Base-by-base conservation (phyloP, 352 stramenopile species). In the Phytophthora vignae region DNA sequence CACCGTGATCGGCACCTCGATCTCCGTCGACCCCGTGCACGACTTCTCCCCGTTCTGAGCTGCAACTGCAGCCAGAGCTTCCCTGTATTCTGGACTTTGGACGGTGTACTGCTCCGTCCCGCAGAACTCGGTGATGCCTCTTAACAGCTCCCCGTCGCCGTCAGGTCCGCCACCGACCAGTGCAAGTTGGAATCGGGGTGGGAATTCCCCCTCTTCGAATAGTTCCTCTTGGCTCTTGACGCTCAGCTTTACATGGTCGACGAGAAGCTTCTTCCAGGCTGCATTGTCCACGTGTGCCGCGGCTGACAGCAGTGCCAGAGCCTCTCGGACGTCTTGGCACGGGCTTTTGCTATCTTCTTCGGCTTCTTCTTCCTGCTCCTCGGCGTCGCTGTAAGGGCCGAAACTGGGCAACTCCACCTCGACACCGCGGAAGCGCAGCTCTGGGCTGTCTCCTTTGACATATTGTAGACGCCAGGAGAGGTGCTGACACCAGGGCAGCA, bases 271-370 rank as follows among this genome's bases (percentile, higher is more conserved):
- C 50, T 66, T 78, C 65, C 67, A 78, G 19, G 44, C 36, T 2
- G 55, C 56, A 36, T 74, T 74, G 50, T 78, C 71, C 0, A 78
- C 71, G 44, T 78, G 71, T 9, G 71, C 65, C n/a, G 74, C 55
- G 12, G 71, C 60, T 11, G 71, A 31, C 36, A 78, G 57, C 17
- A 78, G 50, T 3, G 46, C 49, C 33, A 78, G 19, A 2, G 65
- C 46, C 22, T 78, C 71, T 17, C 71, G 55, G 2, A 78, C 12
- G 14, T 60, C 15, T 56, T 63, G 59, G 6, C 44, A 59, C 4
- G 33, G 14, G 22, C 40, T 4, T 40, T 72, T 59, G 12, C 4
- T 19, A 22, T 56, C n/a, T 4, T 38, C 25, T 14, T 19, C n/a
- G 5, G 25, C 2, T n/a, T 49, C 40, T 4, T 27, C 8, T 17